phyloP scores from a whole-genome alignment of 2,329 filamentous ascomycete genomes.

The Calcarisporium arbuscula region DNA sequence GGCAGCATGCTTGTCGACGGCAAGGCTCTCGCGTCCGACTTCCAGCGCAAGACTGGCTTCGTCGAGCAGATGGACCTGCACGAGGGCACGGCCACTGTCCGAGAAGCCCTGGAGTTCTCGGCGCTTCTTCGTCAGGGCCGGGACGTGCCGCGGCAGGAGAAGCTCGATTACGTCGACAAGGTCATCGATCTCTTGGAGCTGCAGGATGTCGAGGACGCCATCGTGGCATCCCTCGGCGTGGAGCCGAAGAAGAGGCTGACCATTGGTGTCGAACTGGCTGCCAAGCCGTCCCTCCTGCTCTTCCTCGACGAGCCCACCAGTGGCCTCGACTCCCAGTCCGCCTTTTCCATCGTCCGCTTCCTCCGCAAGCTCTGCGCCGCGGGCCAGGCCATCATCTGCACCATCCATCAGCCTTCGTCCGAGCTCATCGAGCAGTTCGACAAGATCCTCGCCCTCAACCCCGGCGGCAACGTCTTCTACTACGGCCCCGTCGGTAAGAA shows the following conservation, averaged over 20 bases:
- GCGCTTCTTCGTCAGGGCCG: conserved; percentile 54
- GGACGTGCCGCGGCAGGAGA: conserved; percentile 50
- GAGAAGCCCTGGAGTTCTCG: too few species aligned
- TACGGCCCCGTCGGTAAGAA: conserved; percentile 46
- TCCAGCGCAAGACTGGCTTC: conserved; percentile 71
- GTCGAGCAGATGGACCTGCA: conserved; percentile 58
- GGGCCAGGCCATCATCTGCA: conserved; percentile 53
- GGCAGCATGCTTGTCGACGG: conserved; percentile 76
- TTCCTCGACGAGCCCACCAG: conserved; percentile 56
- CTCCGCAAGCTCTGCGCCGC: conserved; percentile 50
- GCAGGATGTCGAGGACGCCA: conserved; percentile 54
- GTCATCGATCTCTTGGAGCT: conserved; percentile 61
- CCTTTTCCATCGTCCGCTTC: conserved; percentile 53
- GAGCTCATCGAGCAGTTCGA: conserved; percentile 50
- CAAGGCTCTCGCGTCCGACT: conserved; percentile 58
- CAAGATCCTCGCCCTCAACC: conserved; percentile 43
- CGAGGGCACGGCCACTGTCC: conserved; percentile 54
- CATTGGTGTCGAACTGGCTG: conserved; percentile 47
- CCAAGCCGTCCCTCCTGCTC: conserved; percentile 50
- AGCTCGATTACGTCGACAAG: conserved; percentile 59
- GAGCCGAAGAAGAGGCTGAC: conserved; percentile 50
- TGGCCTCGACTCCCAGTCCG: conserved; percentile 48
- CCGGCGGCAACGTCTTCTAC: conserved; percentile 46
- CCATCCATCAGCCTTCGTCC: conserved; percentile 51
- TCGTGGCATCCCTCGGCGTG: conserved; percentile 51